Conservation (phyloP, 805 yeast species). For the Teunomyces cretensis region DNA sequence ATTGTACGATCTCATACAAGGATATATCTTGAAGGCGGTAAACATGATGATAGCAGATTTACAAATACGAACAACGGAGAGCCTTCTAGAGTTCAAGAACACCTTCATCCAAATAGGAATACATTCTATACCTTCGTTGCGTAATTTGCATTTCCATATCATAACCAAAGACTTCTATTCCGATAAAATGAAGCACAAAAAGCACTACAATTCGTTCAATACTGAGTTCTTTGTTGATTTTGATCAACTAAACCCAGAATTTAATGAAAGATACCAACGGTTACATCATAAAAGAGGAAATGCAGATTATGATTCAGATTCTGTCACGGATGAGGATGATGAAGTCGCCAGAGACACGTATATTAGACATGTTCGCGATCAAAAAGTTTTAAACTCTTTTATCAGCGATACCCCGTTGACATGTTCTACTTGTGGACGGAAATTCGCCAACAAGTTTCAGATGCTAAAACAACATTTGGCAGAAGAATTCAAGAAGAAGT, state of each 20-base stretch:
- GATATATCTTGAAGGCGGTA: conserved; percentile 40
- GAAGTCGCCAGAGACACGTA: conserved; percentile 4
- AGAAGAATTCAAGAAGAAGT: conserved; percentile 21
- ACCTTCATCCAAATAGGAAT: conserved; percentile 54
- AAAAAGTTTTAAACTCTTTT: conserved; percentile 10
- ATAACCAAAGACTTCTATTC: conserved; percentile 64
- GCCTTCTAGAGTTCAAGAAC: conserved; percentile 17
- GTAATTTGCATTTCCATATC: conserved; percentile 71
- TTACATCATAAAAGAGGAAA: neutral
- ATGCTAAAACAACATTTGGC: conserved; percentile 29
- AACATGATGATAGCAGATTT: conserved; percentile 20
- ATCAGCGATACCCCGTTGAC: conserved; percentile 21
- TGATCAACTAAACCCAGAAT: conserved; percentile 36
- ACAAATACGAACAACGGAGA: conserved; percentile 14
- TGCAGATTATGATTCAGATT: conserved; percentile 10
- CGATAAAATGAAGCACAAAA: conserved; percentile 52
- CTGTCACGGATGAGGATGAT: conserved; percentile 4
- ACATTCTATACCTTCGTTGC: conserved; percentile 69
- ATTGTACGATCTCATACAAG: conserved; percentile 24
- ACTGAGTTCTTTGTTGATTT: conserved; percentile 63
- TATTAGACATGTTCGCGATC: conserved; percentile 9
- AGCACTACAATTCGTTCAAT: conserved; percentile 71
- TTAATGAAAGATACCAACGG: conserved; percentile 5
- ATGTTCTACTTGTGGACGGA: conserved; percentile 27
- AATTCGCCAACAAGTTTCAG: conserved; percentile 24